Conservation (phyloP, 768 basidiomycete species). For the Gloeostereum incarnatum region DNA sequence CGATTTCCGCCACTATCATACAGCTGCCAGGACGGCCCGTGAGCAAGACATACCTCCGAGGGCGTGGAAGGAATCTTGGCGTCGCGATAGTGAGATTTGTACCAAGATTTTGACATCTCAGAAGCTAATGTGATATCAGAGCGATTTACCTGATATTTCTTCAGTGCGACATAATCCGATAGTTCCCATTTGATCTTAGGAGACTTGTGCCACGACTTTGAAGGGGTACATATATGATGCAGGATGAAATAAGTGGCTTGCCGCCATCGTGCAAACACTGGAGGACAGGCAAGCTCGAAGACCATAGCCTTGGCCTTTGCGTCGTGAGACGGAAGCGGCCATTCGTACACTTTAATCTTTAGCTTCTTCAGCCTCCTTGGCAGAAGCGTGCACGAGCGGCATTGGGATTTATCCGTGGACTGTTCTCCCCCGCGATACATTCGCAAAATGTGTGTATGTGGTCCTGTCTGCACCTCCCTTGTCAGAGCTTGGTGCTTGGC, state of each 20-base stretch:
- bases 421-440: too few species aligned
- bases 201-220: too few species aligned
- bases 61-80: constrained; percentile 8
- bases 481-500: constrained; percentile 10
- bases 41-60: constrained; percentile 14
- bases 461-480: too few species aligned
- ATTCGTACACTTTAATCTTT: constrained; percentile 37
- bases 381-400: too few species aligned
- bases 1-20: constrained; percentile 15
- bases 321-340: constrained; percentile 28
- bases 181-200: too few species aligned
- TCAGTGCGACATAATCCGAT: too few species aligned
- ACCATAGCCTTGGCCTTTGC: constrained; percentile 18
- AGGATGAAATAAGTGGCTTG: constrained; percentile 26
- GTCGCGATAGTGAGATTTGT: constrained; percentile 19
- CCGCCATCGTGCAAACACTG: constrained; percentile 33
- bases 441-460: too few species aligned
- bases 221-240: too few species aligned
- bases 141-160: too few species aligned
- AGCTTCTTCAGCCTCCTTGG: too few species aligned
- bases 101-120: constrained; percentile 24
- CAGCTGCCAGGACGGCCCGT: constrained; percentile 16
- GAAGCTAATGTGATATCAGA: too few species aligned
- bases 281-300: constrained; percentile 33
- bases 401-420: too few species aligned